Conservation (phyloP, 306 rosid species). For the Quercus engelmannii region DNA sequence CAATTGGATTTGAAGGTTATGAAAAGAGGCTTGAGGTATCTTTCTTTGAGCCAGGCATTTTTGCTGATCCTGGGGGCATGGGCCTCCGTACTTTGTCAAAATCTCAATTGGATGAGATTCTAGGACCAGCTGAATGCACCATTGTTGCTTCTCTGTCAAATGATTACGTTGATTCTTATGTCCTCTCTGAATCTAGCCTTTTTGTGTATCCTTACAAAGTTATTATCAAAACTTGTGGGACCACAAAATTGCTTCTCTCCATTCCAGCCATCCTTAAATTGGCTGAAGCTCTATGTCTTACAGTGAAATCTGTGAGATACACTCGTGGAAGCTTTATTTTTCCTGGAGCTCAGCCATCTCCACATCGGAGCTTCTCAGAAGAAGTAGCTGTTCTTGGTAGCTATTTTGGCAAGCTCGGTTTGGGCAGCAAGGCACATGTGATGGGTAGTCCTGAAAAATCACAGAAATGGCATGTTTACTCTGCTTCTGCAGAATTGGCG, state of each 20-base stretch:
- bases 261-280: conserved; percentile 74
- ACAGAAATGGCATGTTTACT: conserved; percentile 83
- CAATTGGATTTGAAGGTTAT: conserved; percentile 94
- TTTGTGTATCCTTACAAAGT: conserved; percentile 75
- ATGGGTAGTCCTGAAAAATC: conserved; percentile 62
- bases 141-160: conserved; percentile 79
- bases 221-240: conserved; percentile 92
- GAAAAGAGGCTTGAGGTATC: conserved; percentile 95
- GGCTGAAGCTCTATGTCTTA: conserved; percentile 55
- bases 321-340: conserved; percentile 89
- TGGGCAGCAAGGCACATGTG: conserved; percentile 60
- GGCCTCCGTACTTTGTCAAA: conserved; percentile 73
- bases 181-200: conserved; percentile 93
- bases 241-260: conserved; percentile 80
- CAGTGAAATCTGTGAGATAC: conserved; percentile 74
- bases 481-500: conserved; percentile 47
- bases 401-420: conserved; percentile 65
- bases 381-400: conserved; percentile 72
- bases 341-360: conserved; percentile 80
- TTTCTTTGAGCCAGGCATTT: conserved; percentile 57
- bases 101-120: conserved; percentile 73
- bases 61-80: conserved; percentile 63
- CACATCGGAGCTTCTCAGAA: conserved; percentile 78
- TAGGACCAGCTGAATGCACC: conserved; percentile 85
- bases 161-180: conserved; percentile 78